Conservation (phyloP, 306 rosid genomes). For the Rosa lucieae region DNA sequence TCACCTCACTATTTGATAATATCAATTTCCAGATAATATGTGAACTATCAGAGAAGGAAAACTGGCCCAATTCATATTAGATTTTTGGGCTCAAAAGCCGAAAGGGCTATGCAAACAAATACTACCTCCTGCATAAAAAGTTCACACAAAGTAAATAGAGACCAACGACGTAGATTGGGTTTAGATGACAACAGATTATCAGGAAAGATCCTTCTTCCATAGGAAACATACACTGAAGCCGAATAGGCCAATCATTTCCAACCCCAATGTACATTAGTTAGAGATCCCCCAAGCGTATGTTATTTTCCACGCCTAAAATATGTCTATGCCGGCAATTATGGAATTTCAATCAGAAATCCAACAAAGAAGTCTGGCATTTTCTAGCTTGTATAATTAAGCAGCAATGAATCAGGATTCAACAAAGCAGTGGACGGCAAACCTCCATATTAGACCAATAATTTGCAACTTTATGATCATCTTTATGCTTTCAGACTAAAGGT, state of each 20-base stretch:
- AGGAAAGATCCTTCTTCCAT: slow-evolving; percentile 26
- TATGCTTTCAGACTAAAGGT: not conserved
- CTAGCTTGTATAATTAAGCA: not conserved
- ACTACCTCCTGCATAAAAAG: no score
- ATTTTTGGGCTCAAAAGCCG: no score
- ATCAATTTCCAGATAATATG: no score
- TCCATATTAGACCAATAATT: not conserved
- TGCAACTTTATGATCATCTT: not conserved
- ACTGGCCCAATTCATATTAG: no score
- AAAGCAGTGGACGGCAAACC: not conserved
- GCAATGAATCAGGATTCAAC: not conserved
- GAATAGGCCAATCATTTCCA: not conserved
- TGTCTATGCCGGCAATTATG: not conserved
- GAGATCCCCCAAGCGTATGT: not conserved
- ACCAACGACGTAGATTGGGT: no score
- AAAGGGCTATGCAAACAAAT: no score
- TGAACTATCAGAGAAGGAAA: no score
- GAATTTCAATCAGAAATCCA: not conserved
- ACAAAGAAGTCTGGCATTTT: not conserved
- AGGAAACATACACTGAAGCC: slow-evolving; percentile 17
- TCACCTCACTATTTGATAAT: no score
- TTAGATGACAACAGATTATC: slow-evolving; percentile 19
- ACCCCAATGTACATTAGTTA: not conserved
- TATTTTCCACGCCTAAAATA: not conserved
- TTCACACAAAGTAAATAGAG: no score